phyloP scores from a whole-genome alignment of 371 early-diverging fungal genomes.

The Parasitella parasitica region DNA sequence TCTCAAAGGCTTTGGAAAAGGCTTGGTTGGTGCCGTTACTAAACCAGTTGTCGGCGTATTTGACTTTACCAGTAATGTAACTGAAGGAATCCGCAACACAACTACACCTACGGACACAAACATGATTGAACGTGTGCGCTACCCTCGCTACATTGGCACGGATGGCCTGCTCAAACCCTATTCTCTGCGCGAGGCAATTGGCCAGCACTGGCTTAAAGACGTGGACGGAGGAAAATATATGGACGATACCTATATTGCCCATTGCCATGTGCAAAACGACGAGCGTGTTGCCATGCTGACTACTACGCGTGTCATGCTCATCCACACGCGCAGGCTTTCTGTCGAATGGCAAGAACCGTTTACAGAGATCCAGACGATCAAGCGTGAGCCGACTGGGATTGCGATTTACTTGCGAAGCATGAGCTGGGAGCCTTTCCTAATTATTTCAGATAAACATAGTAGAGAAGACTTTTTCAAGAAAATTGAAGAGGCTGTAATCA shows the following conservation, averaged over 20 bases:
- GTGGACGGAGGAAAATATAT: conserved; percentile 80
- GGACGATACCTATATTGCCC: conserved; percentile 87
- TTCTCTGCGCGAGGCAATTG: conserved; percentile 81
- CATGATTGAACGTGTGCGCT: conserved; percentile 71
- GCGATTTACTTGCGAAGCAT: conserved; percentile 43
- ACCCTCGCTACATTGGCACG: conserved; percentile 83
- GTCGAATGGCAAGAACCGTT: conserved; percentile 75
- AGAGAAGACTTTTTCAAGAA: conserved; percentile 63
- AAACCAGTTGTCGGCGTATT: conserved; percentile 94
- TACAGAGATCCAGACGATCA: conserved; percentile 50
- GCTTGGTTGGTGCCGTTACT: conserved; percentile 88
- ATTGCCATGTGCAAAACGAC: conserved; percentile 70
- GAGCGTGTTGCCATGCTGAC: conserved; percentile 78
- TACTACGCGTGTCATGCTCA: conserved; percentile 65
- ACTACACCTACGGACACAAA: conserved; percentile 75
- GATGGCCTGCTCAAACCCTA: conserved; percentile 81
- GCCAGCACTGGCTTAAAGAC: conserved; percentile 88
- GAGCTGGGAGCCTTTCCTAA: conserved; percentile 59
- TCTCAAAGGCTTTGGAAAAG: conserved; percentile 95
- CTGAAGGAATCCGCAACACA: conserved; percentile 58
- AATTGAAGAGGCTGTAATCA: conserved; percentile 52
- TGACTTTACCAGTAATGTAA: conserved; percentile 89
- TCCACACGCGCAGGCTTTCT: conserved; percentile 58
- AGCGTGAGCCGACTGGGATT: conserved; percentile 50
- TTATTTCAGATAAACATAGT: conserved; percentile 56